Percentiles rank a stretch among this genome's conserved stretches.
phyloP scores from a whole-genome alignment of 208 protist genomes.

The Kentomonas sorsogonicus region DNA sequence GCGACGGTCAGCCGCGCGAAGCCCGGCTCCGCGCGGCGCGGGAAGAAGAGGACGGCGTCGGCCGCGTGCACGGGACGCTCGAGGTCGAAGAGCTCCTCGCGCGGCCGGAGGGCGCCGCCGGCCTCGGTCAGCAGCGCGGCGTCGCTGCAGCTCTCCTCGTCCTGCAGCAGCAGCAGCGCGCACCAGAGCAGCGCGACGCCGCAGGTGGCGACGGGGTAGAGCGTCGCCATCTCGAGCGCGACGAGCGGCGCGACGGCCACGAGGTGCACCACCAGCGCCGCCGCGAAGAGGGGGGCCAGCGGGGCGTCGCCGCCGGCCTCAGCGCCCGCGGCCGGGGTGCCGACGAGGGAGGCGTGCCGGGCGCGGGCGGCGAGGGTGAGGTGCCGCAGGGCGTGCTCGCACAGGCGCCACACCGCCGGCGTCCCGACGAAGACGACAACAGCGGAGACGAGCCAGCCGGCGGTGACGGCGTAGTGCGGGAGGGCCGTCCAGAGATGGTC shows the following conservation, averaged over 20 bases:
- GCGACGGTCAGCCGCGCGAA: neutral
- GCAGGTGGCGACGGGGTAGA: slow-evolving; percentile 25
- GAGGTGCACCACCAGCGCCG: slow-evolving; percentile 11
- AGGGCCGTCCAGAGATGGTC: too few relatives aligned
- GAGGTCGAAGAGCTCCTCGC: too few relatives aligned
- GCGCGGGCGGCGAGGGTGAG: slow-evolving; percentile 9
- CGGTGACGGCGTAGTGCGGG: too few relatives aligned
- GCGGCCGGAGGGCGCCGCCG: too few relatives aligned
- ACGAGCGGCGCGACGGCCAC: slow-evolving; percentile 29
- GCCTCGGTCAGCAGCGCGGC: slow-evolving; percentile 6
- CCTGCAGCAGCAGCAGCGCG: slow-evolving; percentile 10
- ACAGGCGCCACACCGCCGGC: slow-evolving; percentile 7
- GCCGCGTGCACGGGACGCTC: neutral
- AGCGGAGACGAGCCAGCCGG: neutral
- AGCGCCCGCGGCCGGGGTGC: too few relatives aligned
- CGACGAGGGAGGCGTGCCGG: slow-evolving; percentile 6
- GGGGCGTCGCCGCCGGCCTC: too few relatives aligned
- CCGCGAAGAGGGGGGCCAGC: too few relatives aligned
- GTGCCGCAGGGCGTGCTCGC: neutral
- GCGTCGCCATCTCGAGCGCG: slow-evolving; percentile 31
- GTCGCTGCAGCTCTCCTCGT: slow-evolving; percentile 23
- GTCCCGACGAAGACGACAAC: slow-evolving; percentile 15
- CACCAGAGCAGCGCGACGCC: slow-evolving; percentile 19
- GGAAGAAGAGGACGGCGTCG: neutral
- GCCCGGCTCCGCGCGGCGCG: neutral